These are phyloP conservation scores for Sisymbrium irio DNA, from an alignment of 345 rosid genomes.

Conservation along the genomic window DNA sequence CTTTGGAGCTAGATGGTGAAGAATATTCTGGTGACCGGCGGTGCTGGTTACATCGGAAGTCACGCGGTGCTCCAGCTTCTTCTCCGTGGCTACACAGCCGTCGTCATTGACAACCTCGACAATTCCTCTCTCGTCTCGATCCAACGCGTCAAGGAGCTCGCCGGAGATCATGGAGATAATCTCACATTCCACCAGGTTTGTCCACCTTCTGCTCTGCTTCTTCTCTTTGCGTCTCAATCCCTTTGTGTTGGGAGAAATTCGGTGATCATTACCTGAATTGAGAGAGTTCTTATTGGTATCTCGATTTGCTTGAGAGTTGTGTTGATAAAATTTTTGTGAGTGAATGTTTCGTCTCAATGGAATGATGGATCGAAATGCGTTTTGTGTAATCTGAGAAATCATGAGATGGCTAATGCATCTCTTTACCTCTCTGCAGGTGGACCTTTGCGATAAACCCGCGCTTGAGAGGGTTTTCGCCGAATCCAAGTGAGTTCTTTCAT, in stretches of 20 bases:
- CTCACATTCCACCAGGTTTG: slow-evolving; percentile 74
- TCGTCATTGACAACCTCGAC: slow-evolving; percentile 86
- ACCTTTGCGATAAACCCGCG: slow-evolving; percentile 82
- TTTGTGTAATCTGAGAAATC: background rate
- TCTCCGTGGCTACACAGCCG: slow-evolving; percentile 56
- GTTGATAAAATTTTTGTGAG: background rate
- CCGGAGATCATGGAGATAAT: slow-evolving; percentile 48
- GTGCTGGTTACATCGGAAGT: slow-evolving; percentile 97
- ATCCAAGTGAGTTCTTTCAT: slow-evolving; percentile 51
- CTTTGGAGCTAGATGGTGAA: slow-evolving; percentile 38
- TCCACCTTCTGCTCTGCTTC: background rate
- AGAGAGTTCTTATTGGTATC: background rate
- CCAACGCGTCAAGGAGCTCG: slow-evolving; percentile 64
- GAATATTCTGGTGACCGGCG: slow-evolving; percentile 81
- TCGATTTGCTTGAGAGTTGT: background rate
- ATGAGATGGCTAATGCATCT: slow-evolving; percentile 17
- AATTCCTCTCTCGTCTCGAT: slow-evolving; percentile 68
- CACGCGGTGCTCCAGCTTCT: slow-evolving; percentile 96
- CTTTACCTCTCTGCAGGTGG: slow-evolving; percentile 54
- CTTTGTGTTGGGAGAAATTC: background rate
- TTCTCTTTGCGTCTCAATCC: background rate
- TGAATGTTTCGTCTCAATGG: background rate
- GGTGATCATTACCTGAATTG: slow-evolving; percentile 2
- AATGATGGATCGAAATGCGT: slow-evolving; percentile 19
- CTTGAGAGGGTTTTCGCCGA: slow-evolving; percentile 62